These are phyloP conservation scores for Lotus japonicus DNA, from an alignment of 306 rosid genomes.

Conservation along the genomic window DNA sequence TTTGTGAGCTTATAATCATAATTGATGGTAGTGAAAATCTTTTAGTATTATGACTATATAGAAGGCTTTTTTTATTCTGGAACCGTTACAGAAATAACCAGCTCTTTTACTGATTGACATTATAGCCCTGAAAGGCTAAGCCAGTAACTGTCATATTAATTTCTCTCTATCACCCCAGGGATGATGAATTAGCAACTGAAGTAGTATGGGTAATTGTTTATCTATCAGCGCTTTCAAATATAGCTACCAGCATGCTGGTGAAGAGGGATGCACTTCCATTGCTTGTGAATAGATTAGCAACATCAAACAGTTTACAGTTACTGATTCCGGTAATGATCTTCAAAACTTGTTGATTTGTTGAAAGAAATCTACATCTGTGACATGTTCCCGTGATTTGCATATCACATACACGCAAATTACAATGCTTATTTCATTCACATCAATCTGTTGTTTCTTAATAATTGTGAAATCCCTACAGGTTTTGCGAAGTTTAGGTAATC, in stretches of 20 bases:
- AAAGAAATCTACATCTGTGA: not conserved
- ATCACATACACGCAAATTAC: not conserved
- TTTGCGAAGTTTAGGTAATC: slow-evolving; percentile 89
- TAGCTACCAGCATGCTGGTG: slow-evolving; percentile 65
- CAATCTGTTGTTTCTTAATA: slow-evolving; percentile 23
- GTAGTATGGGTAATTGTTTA: slow-evolving; percentile 95
- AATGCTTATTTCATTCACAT: not conserved
- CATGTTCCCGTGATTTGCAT: slow-evolving; percentile 4
- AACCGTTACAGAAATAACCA: slow-evolving; percentile 1
- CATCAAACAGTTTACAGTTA: slow-evolving; percentile 72
- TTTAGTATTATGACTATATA: slow-evolving; percentile 1
- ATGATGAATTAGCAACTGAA: slow-evolving; percentile 90
- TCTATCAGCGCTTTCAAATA: slow-evolving; percentile 87
- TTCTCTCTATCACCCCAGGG: slow-evolving; percentile 49
- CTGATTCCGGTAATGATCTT: slow-evolving; percentile 71
- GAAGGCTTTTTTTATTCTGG: slow-evolving; percentile 11
- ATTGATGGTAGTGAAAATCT: slow-evolving; percentile 8
- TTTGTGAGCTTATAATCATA: slow-evolving; percentile 14
- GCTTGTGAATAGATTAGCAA: slow-evolving; percentile 71
- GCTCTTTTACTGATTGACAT: slow-evolving; percentile 10
- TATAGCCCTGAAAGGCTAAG: not conserved
- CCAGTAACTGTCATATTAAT: slow-evolving; percentile 18
- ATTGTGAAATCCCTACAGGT: slow-evolving; percentile 45
- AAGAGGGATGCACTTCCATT: slow-evolving; percentile 74
- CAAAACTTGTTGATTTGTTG: not conserved